Conservation (phyloP, 192 early-diverging fungal genomes). For the Umbelopsis vinacea region DNA sequence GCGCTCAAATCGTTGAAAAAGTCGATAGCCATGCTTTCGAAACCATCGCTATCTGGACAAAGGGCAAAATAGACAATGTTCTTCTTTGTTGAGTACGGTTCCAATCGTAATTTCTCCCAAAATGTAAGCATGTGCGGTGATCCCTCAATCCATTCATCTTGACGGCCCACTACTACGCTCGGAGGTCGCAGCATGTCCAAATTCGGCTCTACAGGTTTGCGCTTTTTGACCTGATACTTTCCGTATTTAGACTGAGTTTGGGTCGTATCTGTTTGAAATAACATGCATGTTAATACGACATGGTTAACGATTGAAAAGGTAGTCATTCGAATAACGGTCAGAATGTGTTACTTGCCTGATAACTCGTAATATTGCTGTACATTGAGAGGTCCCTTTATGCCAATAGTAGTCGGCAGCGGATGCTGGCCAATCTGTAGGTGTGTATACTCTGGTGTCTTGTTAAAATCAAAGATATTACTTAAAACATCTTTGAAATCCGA, state of each 20-base stretch:
- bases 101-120: constrained; percentile 61
- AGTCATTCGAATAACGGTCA: constrained; percentile 29
- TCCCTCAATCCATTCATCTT: constrained; percentile 57
- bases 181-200: constrained; percentile 48
- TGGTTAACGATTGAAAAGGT: not conserved
- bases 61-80: constrained; percentile 57
- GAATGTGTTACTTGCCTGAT: constrained; percentile 30
- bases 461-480: constrained; percentile 35
- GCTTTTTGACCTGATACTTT: constrained; percentile 56
- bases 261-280: constrained; percentile 38
- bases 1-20: constrained; percentile 53
- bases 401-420: constrained; percentile 26
- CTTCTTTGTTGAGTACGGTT: constrained; percentile 56
- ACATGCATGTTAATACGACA: too few relatives aligned
- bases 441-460: constrained; percentile 18
- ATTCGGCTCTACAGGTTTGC: constrained; percentile 48
- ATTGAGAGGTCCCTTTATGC: constrained; percentile 46
- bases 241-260: constrained; percentile 60
- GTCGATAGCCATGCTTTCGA: constrained; percentile 37
- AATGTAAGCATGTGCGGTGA: constrained; percentile 55
- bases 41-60: constrained; percentile 46
- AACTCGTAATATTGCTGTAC: constrained; percentile 50
- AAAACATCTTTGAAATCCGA: constrained; percentile 37
- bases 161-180: constrained; percentile 55
- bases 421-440: constrained; percentile 25